Evolutionary conservation across 2,329 filamentous ascomycete species (phyloP), one percentile per base, ranked within the genome.

Genomic region (Xylariaceae sp.): DNA sequence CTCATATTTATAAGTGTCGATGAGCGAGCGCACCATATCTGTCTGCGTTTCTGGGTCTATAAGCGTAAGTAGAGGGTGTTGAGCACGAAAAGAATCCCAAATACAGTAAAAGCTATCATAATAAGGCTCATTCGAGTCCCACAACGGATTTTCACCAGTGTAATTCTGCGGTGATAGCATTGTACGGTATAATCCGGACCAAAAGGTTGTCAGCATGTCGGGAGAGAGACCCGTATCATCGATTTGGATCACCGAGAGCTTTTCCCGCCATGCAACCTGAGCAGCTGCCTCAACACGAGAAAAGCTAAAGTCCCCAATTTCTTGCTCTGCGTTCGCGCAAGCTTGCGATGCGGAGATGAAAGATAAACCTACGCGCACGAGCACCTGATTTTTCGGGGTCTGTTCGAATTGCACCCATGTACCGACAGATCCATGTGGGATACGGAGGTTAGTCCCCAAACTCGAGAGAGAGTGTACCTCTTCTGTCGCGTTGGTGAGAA

Each of bases 121-220:
- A 60, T 90, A 90, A 1, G 87, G 87, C 66, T 87, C 84, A 1
- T 74, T 72, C 5, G 83, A 87, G 12, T 82, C 66, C 87, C 87
- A 90, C 1, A 86, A 68, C 34, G 80, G 84, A 56, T 90, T 90
- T 66, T 90, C 87, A 5, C 85, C 86, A 0, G 87, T 90, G 62
- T 89, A 89, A 60, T 90, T 86, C 65, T 90, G 86, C 9, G 87
- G 87, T 41, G 82, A 86, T 48, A 90, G 81, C 74, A 89, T 76
- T 5, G 81, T 76, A 28, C 87, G 75, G 62, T 90, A 90, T 6
- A 84, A 69, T 0, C 86, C 86, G 18, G 84, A 88, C 86, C 86
- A 90, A 60, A 90, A 89, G 0, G 82, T 80, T 11, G 73, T 82
- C 61, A 86, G 75, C 28, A 88, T 64, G 31, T 79, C 74, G 36